phyloP scores from a whole-genome alignment of 345 rosid species.

The Hevea brasiliensis region DNA sequence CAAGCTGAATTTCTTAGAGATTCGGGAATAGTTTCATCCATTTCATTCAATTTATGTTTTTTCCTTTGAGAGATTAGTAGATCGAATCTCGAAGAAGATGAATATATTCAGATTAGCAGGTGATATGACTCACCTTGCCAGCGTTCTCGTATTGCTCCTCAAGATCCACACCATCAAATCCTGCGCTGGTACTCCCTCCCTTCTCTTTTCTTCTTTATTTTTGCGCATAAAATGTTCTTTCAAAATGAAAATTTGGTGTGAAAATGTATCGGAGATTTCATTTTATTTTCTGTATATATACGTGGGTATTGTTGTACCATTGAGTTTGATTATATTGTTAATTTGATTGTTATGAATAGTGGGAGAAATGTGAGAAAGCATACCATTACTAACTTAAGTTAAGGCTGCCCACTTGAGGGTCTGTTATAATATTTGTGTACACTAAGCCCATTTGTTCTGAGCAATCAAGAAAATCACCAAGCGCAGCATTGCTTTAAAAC shows the following conservation, averaged over 20 bases:
- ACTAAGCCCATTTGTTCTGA: no score
- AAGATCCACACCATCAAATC: slow-evolving; percentile 93
- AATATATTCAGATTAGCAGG: slow-evolving; percentile 83
- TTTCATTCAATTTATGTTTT: no score
- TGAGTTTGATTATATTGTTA: neutral
- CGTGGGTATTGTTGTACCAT: neutral
- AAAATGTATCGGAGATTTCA: neutral
- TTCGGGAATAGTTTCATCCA: neutral
- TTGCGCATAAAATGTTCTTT: no score
- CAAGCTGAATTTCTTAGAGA: neutral
- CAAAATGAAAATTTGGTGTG: neutral
- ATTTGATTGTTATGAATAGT: neutral
- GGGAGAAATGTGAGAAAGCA: neutral
- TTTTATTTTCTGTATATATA: neutral
- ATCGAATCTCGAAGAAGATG: slow-evolving; percentile 35
- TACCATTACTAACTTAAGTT: neutral
- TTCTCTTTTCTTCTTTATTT: neutral
- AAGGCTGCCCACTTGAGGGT: neutral
- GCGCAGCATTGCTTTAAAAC: no score
- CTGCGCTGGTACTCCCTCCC: slow-evolving; percentile 57
- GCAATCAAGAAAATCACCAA: no score
- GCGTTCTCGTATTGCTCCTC: slow-evolving; percentile 84
- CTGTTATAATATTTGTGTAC: no score
- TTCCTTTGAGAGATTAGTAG: neutral
- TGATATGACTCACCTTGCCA: slow-evolving; percentile 81